These are phyloP conservation scores for Cylindrotheca fusiformis DNA, from an alignment of 108 stramenopile species.

Conservation along the genomic window DNA sequence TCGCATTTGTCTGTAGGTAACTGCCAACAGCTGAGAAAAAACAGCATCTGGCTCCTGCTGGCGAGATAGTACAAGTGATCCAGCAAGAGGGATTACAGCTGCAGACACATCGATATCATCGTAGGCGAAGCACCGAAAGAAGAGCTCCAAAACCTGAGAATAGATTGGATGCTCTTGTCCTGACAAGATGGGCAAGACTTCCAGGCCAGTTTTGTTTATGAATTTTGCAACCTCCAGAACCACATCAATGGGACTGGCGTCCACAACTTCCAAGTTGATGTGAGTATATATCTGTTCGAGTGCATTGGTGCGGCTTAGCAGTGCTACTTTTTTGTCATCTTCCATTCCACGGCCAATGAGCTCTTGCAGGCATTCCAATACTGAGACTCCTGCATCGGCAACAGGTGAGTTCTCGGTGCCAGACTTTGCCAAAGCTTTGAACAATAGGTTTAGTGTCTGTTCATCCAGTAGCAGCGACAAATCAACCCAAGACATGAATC, in stretches of 20 bases:
- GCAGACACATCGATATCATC: constrained; percentile 84
- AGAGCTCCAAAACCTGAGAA: constrained; percentile 41
- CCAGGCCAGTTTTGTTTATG: constrained; percentile 52
- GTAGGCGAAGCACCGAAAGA: constrained; percentile 62
- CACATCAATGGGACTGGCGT: constrained; percentile 44
- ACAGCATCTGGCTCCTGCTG: constrained; percentile 14
- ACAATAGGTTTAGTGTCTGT: constrained; percentile 19
- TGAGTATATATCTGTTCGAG: constrained; percentile 32
- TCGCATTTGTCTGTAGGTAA: constrained; percentile 65
- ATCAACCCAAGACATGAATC: constrained; percentile 59
- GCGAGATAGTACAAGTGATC: constrained; percentile 10
- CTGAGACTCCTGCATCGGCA: constrained; percentile 38
- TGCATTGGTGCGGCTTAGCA: constrained; percentile 37
- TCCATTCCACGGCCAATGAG: constrained; percentile 66
- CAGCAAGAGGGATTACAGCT: constrained; percentile 57
- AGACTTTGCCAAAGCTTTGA: constrained; percentile 20
- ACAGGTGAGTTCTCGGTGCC: constrained; percentile 16
- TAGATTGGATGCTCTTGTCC: constrained; percentile 8
- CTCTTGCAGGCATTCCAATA: constrained; percentile 49
- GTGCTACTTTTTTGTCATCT: constrained; percentile 40
- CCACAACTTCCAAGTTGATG: constrained; percentile 31
- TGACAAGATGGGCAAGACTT: constrained; percentile 27
- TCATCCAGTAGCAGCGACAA: constrained; percentile 32
- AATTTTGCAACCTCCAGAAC: constrained; percentile 67
- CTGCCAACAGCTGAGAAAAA: constrained; percentile 37